Percentiles rank a stretch among this genome's conserved stretches.
Evolutionary conservation across 192 early-diverging fungal species (phyloP).

Genomic region (Coemansia sp.): DNA sequence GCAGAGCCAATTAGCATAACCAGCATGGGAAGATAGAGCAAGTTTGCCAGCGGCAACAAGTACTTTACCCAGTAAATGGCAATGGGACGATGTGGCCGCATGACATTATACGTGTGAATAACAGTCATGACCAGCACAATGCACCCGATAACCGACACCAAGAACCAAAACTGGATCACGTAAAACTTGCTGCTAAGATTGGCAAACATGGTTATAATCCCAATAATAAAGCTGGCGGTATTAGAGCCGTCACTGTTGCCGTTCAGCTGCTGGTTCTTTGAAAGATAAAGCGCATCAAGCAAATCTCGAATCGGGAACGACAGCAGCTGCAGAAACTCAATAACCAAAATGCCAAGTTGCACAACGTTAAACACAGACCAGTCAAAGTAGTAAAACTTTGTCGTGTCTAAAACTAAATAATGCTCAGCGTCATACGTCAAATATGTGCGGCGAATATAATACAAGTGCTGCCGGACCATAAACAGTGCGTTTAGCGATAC

Average conservation of each 20-base stretch:
- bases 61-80: conserved; percentile 57
- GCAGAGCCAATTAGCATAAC: conserved; percentile 59
- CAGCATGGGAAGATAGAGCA: conserved; percentile 58
- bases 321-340: conserved; percentile 79
- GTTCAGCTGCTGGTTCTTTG: conserved; percentile 9
- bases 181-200: conserved; percentile 51
- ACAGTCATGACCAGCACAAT: conserved; percentile 26
- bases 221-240: conserved; percentile 50
- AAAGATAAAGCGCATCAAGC: conserved; percentile 49
- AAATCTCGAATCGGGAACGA: conserved; percentile 79
- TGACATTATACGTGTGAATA: conserved; percentile 45
- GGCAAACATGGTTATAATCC: conserved; percentile 52
- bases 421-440: conserved; percentile 48
- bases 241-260: conserved; percentile 11
- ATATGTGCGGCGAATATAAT: conserved; percentile 52
- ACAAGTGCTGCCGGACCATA: conserved; percentile 57
- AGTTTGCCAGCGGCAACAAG: conserved; percentile 51
- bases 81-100: conserved; percentile 38
- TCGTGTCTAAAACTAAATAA: conserved; percentile 50
- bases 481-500: conserved; percentile 51
- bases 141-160: conserved; percentile 38
- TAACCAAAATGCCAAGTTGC: conserved; percentile 67
- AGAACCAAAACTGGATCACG: conserved; percentile 55
- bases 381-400: conserved; percentile 41
- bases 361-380: conserved; percentile 65